Evolutionary conservation across 2,329 filamentous ascomycete species (phyloP).

Genomic region (Venturia effusa): DNA sequence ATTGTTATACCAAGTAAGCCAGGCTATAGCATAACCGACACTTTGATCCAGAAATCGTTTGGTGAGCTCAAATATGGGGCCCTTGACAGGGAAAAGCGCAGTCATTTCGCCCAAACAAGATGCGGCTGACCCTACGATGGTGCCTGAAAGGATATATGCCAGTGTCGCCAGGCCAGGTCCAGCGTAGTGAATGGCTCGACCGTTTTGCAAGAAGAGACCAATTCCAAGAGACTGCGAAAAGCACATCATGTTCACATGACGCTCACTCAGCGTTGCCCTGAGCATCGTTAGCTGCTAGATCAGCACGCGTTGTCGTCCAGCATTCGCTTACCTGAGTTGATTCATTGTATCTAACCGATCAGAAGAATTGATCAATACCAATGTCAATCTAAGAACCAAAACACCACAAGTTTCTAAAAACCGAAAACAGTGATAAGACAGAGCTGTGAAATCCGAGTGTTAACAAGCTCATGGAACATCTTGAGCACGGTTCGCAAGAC

Average conservation of each 20-base stretch:
- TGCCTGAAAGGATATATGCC: conserved; percentile 25
- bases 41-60: conserved; percentile 31
- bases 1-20: conserved; percentile 32
- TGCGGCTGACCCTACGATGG: conserved; percentile 27
- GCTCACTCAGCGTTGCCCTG: conserved; percentile 18
- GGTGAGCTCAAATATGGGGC: conserved; percentile 30
- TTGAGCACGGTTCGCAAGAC: not conserved
- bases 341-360: not conserved
- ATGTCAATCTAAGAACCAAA: too few species aligned
- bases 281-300: not conserved
- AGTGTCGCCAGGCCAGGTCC: conserved; percentile 28
- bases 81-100: conserved; percentile 30
- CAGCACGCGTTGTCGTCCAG: not conserved
- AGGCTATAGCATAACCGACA: conserved; percentile 34
- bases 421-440: not conserved
- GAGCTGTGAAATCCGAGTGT: not conserved
- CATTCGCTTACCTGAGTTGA: not conserved
- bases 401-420: not conserved
- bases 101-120: conserved; percentile 29
- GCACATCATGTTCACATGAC: conserved; percentile 27
- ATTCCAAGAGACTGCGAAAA: conserved; percentile 26
- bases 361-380: too few species aligned
- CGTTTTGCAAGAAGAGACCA: conserved; percentile 27
- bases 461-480: not conserved
- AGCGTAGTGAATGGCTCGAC: conserved; percentile 27